These are phyloP conservation scores for Tetrahymena malaccensis DNA, from an alignment of 73 alveolate species.

Conservation along the genomic window DNA sequence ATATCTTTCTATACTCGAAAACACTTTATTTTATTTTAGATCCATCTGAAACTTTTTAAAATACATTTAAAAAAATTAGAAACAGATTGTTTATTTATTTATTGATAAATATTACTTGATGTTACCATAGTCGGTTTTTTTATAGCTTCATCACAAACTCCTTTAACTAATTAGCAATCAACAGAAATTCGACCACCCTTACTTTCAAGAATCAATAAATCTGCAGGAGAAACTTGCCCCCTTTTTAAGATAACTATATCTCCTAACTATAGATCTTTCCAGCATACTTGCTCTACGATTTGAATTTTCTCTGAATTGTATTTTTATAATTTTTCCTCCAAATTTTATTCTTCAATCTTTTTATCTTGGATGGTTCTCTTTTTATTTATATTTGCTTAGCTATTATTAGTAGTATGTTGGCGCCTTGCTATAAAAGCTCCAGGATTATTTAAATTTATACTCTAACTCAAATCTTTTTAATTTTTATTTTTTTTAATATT, in stretches of 20 bases:
- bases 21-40: neutral
- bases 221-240: conserved; percentile 21
- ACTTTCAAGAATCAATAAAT: conserved; percentile 14
- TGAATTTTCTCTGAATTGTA: neutral
- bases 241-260: conserved; percentile 21
- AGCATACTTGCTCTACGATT: conserved; percentile 2
- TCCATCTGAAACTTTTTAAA: neutral
- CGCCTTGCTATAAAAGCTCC: neutral
- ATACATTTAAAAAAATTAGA: neutral
- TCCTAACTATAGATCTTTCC: conserved; percentile 29
- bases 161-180: neutral
- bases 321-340: neutral
- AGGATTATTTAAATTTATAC: neutral
- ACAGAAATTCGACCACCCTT: neutral
- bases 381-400: neutral
- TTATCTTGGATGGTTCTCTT: neutral
- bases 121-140: conserved; percentile 14
- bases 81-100: neutral
- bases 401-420: neutral
- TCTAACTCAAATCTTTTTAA: neutral
- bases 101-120: neutral
- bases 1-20: neutral
- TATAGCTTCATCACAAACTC: neutral
- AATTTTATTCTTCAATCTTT: neutral
- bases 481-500: neutral